A percentile compares a stretch with the other conserved stretches of the same genome.
Conservation (phyloP, 192 early-diverging fungal species). For the Blastocladiella britannica region DNA sequence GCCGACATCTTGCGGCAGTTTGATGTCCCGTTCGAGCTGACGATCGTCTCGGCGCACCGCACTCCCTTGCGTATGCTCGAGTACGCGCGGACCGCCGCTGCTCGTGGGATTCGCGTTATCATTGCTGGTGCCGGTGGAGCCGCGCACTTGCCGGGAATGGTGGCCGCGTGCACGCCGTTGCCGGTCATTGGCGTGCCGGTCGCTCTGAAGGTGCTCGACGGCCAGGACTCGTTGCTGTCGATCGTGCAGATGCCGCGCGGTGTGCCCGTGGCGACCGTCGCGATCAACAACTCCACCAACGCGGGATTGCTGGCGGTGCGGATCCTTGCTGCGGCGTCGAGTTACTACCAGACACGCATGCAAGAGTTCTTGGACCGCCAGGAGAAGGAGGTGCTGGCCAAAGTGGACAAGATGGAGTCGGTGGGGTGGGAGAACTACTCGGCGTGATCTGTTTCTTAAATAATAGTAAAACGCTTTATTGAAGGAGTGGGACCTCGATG, state of each 20-base stretch:
- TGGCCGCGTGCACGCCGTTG: slow-evolving; percentile 87
- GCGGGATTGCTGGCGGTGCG: slow-evolving; percentile 84
- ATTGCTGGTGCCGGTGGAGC: slow-evolving; percentile 98
- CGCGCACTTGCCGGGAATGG: slow-evolving; percentile 97
- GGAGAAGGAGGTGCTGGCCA: slow-evolving; percentile 70
- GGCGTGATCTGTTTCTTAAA: neutral
- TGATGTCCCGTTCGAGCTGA: slow-evolving; percentile 85
- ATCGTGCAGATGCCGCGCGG: slow-evolving; percentile 99
- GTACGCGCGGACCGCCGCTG: slow-evolving; percentile 68
- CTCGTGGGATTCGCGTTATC: slow-evolving; percentile 83
- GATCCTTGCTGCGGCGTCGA: slow-evolving; percentile 62
- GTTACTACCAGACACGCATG: slow-evolving; percentile 57
- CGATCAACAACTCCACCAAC: slow-evolving; percentile 95
- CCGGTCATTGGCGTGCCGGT: slow-evolving; percentile 97
- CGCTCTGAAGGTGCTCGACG: slow-evolving; percentile 74
- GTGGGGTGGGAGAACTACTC: slow-evolving; percentile 69
- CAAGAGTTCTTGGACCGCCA: slow-evolving; percentile 51
- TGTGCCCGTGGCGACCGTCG: slow-evolving; percentile 95
- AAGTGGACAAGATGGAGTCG: slow-evolving; percentile 57
- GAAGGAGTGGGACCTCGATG: too few relatives aligned
- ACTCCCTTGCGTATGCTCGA: slow-evolving; percentile 84
- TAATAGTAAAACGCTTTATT: too few relatives aligned
- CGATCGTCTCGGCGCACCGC: slow-evolving; percentile 91
- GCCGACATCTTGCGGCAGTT: slow-evolving; percentile 75
- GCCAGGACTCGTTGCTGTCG: slow-evolving; percentile 88